Conservation (phyloP, 495 filamentous ascomycete genomes). For the Penicillium bialowiezense region DNA sequence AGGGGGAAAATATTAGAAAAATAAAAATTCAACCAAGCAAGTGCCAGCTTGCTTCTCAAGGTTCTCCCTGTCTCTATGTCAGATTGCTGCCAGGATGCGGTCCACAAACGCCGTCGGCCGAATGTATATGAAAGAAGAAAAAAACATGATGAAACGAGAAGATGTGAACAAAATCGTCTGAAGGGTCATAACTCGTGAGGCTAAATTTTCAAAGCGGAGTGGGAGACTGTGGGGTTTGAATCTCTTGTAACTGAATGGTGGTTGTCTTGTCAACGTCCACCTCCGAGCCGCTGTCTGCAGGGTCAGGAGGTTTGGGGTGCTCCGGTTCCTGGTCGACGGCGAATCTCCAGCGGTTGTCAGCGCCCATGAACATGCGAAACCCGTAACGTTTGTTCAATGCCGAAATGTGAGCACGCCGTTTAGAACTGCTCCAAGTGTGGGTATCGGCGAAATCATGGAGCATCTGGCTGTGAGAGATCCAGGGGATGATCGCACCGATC, state of each 20-base stretch:
- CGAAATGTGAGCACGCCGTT: conserved; percentile 30
- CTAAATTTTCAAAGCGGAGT: background rate
- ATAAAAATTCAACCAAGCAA: too few relatives aligned
- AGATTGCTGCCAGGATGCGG: background rate
- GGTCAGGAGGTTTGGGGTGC: conserved; percentile 1
- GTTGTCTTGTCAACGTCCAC: conserved; percentile 13
- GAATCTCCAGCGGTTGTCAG: conserved; percentile 35
- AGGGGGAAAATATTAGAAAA: too few relatives aligned
- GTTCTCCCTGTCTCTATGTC: background rate
- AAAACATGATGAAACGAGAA: background rate
- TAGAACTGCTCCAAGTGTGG: conserved; percentile 29
- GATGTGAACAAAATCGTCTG: too few relatives aligned
- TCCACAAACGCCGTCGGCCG: background rate
- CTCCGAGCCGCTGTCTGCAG: background rate
- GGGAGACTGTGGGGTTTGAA: conserved; percentile 2
- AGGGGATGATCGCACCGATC: conserved; percentile 38
- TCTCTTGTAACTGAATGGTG: conserved; percentile 17
- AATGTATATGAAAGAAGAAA: background rate
- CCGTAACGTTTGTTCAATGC: conserved; percentile 33
- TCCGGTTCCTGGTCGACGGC: conserved; percentile 36
- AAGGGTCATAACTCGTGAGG: background rate
- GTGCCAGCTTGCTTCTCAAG: conserved; percentile 2
- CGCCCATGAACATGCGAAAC: conserved; percentile 35
- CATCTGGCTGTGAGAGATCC: conserved; percentile 42
- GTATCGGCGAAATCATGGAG: conserved; percentile 34